Evolutionary conservation across 495 filamentous ascomycete species (phyloP).

Genomic region (Corynascus novoguineensis): DNA sequence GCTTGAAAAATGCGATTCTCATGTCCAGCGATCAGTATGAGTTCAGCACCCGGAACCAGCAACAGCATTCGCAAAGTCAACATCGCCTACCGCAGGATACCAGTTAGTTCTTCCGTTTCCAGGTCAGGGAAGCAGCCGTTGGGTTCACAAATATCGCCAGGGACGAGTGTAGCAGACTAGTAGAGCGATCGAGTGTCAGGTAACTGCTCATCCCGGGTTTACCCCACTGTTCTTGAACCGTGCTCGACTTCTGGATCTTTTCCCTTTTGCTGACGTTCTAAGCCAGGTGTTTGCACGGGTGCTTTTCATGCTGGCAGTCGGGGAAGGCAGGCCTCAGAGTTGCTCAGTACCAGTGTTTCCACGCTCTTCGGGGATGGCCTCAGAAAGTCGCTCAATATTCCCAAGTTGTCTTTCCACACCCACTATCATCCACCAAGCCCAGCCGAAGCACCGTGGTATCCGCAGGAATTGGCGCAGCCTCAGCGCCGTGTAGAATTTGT

Average conservation of each 20-base stretch:
- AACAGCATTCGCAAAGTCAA: too few species aligned
- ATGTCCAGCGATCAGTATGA: too few species aligned
- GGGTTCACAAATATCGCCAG: neutral
- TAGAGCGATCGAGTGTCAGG: neutral
- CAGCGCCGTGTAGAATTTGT: constrained; percentile 29
- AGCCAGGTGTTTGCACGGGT: neutral
- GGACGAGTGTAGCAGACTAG: neutral
- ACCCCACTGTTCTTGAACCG: neutral
- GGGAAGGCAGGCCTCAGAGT: neutral
- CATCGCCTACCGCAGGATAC: too few species aligned
- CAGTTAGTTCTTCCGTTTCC: too few species aligned
- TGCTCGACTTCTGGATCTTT: neutral
- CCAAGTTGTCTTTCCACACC: constrained; percentile 14
- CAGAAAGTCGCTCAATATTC: constrained; percentile 3
- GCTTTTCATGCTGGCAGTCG: neutral
- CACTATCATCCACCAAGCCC: constrained; percentile 17
- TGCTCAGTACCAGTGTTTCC: constrained; percentile 6
- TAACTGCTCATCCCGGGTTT: neutral
- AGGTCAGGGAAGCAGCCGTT: too few species aligned
- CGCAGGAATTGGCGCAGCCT: constrained; percentile 25
- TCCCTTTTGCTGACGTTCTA: neutral
- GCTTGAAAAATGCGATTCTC: too few species aligned
- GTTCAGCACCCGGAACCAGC: too few species aligned
- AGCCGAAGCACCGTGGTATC: constrained; percentile 13
- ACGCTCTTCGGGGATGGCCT: neutral